phyloP scores from a whole-genome alignment of 225 moss, liverwort and hornwort species.

The Sphagnum tenellum region DNA sequence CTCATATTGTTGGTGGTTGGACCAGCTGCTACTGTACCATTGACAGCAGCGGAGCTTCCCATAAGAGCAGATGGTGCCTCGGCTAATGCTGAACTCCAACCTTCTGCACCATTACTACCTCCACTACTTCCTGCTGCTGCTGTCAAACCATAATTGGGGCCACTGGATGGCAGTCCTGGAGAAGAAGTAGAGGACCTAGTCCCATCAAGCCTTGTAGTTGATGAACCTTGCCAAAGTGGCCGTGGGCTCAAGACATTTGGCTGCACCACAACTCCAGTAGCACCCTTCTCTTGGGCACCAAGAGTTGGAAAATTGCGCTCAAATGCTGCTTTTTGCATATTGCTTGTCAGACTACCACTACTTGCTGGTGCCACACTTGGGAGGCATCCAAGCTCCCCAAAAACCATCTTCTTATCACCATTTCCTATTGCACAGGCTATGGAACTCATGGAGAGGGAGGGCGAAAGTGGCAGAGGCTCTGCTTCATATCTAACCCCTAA shows the following conservation, averaged over 20 bases:
- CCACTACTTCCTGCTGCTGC: conserved; percentile 47
- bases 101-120: conserved; percentile 32
- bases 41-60: conserved; percentile 20
- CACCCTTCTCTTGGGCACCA: conserved; percentile 86
- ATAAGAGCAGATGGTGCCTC: conserved; percentile 62
- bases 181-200: conserved; percentile 64
- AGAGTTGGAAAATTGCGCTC: conserved; percentile 97
- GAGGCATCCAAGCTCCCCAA: conserved; percentile 42
- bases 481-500: conserved; percentile 59
- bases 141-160: conserved; percentile 32
- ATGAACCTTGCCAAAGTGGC: conserved; percentile 93
- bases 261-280: conserved; percentile 47
- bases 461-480: conserved; percentile 46
- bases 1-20: conserved; percentile 18
- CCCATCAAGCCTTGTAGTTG: conserved; percentile 68
- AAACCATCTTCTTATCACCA: conserved; percentile 76
- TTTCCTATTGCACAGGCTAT: conserved; percentile 73
- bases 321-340: conserved; percentile 96
- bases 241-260: conserved; percentile 81
- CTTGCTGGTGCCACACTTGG: conserved; percentile 76
- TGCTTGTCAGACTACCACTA: conserved; percentile 86
- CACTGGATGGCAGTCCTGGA: conserved; percentile 35
- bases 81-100: conserved; percentile 92
- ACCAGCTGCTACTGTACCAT: conserved; percentile 36
- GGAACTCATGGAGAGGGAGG: conserved; percentile 89